Base-by-base conservation (phyloP, 1,284 basidiomycete species). In the Ustilago nuda region DNA sequence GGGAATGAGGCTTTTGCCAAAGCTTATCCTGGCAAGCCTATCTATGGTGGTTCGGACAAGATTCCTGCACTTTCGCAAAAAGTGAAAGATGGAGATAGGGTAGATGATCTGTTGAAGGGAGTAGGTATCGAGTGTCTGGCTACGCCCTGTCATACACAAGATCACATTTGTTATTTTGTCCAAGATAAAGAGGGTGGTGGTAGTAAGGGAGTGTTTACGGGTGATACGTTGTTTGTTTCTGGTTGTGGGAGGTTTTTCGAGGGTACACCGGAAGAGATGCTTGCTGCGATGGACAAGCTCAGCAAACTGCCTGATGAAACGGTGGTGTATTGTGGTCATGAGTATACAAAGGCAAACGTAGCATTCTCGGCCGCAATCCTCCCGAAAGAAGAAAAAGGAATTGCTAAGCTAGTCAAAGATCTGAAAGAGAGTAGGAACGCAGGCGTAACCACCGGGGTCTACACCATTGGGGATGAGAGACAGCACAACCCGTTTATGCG, bases 181-280 rank as follows among this genome's bases (percentile, higher is more conserved):
- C 92, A 92, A 45, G 88, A 89, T 87, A 77, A 30, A 41, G 88
- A 89, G 87, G 76, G 88, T 41, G 37, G 58, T 4, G 36, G 48
- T 4, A 33, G 48, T 80, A 86, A 87, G 36, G 92, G 89, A 15
- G 94, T 98, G 27, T 97, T 99, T 87, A 98, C 96, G 0, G 94
- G 89, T 15, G 96, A 99, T 85, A 98, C 96, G 0, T 91, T 99
- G 56, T 98, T 99, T 88, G 90, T 94, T 73, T 94, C 78, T 4
- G 95, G 95, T 8, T 96, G 93, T 84, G 96, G 96, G n/a, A 91
- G 95, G 8, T 98, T 98, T 89, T 98, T 98, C 83, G 95, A 98
- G 87, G 95, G 95, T 46, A 91, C 90, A 4, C 91, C 92, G 0
- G 87, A 89, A 11, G 91, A 98, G 87, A 99, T 99, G 96, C 89